Conservation (phyloP, 2,329 filamentous ascomycete genomes). For the Pseudocercospora musae region DNA sequence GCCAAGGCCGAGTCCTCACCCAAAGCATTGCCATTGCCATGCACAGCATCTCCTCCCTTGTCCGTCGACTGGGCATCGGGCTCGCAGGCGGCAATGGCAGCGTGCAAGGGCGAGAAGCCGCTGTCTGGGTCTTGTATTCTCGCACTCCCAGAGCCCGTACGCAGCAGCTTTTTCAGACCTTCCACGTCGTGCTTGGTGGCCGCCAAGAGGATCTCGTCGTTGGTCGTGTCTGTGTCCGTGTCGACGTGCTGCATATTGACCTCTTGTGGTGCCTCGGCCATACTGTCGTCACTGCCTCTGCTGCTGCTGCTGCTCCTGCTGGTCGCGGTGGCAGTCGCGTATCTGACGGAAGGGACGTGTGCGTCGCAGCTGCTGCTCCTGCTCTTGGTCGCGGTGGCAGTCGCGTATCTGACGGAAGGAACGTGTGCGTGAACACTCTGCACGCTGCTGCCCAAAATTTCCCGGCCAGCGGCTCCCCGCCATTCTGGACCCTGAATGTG, state of each 20-base stretch:
- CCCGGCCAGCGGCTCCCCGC: not conserved
- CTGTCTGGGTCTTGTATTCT: conserved; percentile 78
- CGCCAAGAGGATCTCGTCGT: conserved; percentile 62
- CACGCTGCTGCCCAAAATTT: not conserved
- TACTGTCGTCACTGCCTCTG: not conserved
- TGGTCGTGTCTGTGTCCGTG: conserved; percentile 45
- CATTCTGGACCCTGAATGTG: not conserved
- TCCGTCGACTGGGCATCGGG: conserved; percentile 39
- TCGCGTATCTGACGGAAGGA: not conserved
- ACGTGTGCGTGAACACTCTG: not conserved
- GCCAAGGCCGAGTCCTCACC: conserved; percentile 60
- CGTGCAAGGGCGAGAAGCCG: conserved; percentile 83
- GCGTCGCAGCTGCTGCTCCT: not conserved
- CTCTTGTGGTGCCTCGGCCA: conserved; percentile 12
- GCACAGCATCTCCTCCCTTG: conserved; percentile 34
- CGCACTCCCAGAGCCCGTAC: conserved; percentile 65
- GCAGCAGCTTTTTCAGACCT: conserved; percentile 66
- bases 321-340: not conserved
- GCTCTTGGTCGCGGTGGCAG: not conserved
- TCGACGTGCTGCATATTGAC: conserved; percentile 35
- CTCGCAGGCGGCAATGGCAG: conserved; percentile 69
- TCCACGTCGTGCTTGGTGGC: conserved; percentile 65
- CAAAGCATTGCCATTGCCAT: conserved; percentile 31
- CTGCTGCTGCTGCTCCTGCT: not conserved
- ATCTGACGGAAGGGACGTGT: not conserved